Base-by-base conservation (phyloP, 768 basidiomycete species). In the Dioszegia aurantiaca region DNA sequence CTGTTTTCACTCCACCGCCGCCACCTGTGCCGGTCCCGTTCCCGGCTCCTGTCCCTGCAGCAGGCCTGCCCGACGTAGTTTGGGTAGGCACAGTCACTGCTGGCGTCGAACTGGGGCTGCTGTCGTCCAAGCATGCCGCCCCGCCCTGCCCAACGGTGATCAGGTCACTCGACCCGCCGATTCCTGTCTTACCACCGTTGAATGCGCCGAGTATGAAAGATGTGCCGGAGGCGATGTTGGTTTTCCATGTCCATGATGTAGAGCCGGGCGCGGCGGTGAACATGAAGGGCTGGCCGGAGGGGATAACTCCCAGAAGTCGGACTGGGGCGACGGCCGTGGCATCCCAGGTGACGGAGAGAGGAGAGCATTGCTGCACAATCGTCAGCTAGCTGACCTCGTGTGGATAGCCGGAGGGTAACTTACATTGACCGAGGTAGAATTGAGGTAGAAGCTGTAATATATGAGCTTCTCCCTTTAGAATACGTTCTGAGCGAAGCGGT, bases 121-220 rank as follows among this genome's bases (percentile, higher is more conserved):
- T 68, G 26, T 68, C 64, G 63, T 80, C 80, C 23, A 88, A 72
- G 65, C 87, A 88, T 19, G 79, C 79, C 23, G 58, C 68, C 52
- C 83, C 79, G 58, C 79, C 79, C 28, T 69, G 70, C 9, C 79
- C 78, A 17, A 87, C 84, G 4, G 62, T 71, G 59, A 71, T 64
- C n/a, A 83, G 58, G 61, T 83, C 80, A n/a, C 85, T 84, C 56
- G 80, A 80, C 19, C 87, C 87, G 47, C 87, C 87, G 55, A 80
- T 78, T 43, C 79, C 64, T 21, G 46, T 45, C 19, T 14, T 17
- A 1, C 70, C 68, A 8, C 48, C 40, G 41, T 70, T 63, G 23
- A 71, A 71, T 3, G 67, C 69, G 24, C 62, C 65, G 3, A 67
- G 48, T 52, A 74, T 66, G 59, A 68, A 63, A 37, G 80, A 79